Conservation (phyloP, 257 asterid genomes). For the Gynochthodes officinalis region DNA sequence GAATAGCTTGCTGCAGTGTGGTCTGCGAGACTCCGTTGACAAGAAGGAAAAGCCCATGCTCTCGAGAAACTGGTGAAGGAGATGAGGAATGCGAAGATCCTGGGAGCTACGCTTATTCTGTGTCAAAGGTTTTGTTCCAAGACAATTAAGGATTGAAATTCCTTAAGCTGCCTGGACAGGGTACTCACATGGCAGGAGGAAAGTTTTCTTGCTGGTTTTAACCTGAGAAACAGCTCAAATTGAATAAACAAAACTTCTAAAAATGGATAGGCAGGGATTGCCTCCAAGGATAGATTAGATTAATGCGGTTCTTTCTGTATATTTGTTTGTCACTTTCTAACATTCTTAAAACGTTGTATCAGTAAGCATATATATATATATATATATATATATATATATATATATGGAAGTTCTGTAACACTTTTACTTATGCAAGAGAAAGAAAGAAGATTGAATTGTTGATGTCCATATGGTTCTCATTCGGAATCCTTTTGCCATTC, state of each 20-base stretch:
- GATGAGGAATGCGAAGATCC: slow-evolving; percentile 25
- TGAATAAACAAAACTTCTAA: background rate
- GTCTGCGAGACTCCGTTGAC: slow-evolving; percentile 80
- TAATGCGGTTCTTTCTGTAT: background rate
- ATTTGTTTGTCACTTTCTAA: background rate
- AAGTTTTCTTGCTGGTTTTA: background rate
- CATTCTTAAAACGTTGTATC: background rate
- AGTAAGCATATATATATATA: background rate
- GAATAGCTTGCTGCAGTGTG: slow-evolving; percentile 35
- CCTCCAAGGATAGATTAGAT: background rate
- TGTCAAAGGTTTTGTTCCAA: slow-evolving; percentile 79
- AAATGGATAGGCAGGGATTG: background rate
- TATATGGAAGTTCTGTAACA: background rate
- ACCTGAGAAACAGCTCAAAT: background rate
- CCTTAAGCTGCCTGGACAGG: background rate
- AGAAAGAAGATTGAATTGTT: background rate
- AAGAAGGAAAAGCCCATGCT: slow-evolving; percentile 39
- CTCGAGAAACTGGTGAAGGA: slow-evolving; percentile 21
- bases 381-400: too few relatives aligned
- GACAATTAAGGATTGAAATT: slow-evolving; percentile 27
- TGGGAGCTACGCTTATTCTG: slow-evolving; percentile 38
- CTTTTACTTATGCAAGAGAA: background rate
- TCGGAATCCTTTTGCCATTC: too few relatives aligned
- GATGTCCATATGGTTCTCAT: background rate
- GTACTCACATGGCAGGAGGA: background rate